A percentile compares a stretch with the other conserved stretches of the same genome.
phyloP scores from a whole-genome alignment of 441 rosid species.

The Populus hybrid region DNA sequence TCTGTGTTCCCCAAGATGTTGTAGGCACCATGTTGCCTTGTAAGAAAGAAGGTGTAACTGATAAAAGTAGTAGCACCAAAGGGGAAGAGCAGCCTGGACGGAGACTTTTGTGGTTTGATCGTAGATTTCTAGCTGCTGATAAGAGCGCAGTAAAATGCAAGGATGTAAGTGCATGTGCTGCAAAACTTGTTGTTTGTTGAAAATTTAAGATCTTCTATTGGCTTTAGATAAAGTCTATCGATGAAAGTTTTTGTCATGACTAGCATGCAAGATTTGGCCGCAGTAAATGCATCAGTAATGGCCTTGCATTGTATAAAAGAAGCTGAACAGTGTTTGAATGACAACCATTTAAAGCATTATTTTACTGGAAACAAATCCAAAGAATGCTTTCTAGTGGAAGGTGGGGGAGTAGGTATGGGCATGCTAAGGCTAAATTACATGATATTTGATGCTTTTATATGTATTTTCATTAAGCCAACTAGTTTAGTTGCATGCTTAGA shows the following conservation, averaged over 20 bases:
- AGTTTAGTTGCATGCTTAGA: background rate
- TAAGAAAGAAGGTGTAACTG: constrained; percentile 10
- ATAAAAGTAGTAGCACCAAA: constrained; percentile 2
- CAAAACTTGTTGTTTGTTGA: background rate
- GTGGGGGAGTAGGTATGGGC: background rate
- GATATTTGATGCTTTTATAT: background rate
- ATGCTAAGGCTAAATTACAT: background rate
- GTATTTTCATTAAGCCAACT: background rate
- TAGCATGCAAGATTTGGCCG: background rate
- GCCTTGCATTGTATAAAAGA: background rate
- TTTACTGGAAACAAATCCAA: background rate
- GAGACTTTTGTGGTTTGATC: constrained; percentile 55
- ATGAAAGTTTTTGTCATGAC: background rate
- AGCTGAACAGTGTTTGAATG: background rate
- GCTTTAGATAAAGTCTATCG: background rate
- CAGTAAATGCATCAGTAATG: background rate
- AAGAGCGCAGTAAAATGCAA: constrained; percentile 37
- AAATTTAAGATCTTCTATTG: background rate
- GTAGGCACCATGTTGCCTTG: constrained; percentile 82
- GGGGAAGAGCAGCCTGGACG: constrained; percentile 40
- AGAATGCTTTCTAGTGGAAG: background rate
- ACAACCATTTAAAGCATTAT: background rate
- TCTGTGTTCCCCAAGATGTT: constrained; percentile 58
- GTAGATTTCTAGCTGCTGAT: constrained; percentile 43
- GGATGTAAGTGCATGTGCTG: constrained; percentile 38